These are phyloP conservation scores for Arthromyces matolae DNA, from an alignment of 768 basidiomycete genomes.

Conservation along the genomic window DNA sequence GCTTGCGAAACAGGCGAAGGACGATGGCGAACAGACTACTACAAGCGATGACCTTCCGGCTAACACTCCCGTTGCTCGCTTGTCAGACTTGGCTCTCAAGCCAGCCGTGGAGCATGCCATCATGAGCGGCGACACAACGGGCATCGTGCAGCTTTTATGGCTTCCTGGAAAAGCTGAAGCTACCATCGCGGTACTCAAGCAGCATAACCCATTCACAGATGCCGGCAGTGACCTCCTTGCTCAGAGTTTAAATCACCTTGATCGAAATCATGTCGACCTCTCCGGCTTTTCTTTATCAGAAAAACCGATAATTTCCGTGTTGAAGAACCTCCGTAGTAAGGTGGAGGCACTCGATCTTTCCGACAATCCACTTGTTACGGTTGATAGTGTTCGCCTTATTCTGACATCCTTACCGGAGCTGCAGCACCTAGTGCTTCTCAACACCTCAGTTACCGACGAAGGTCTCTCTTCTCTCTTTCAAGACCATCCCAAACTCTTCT, in stretches of 20 bases:
- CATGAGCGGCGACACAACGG: conserved; percentile 17
- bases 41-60: no score
- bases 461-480: conserved; percentile 21
- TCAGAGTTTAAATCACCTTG: conserved; percentile 14
- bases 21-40: neutral
- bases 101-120: conserved; percentile 25
- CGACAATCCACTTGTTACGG: conserved; percentile 21
- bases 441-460: conserved; percentile 20
- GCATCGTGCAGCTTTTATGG: conserved; percentile 26
- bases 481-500: conserved; percentile 24
- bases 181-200: conserved; percentile 18
- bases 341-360: conserved; percentile 25
- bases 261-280: conserved; percentile 21
- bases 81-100: conserved; percentile 24
- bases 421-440: conserved; percentile 22
- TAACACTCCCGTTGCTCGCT: conserved; percentile 16
- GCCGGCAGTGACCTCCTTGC: conserved; percentile 21
- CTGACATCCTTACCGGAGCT: conserved; percentile 20
- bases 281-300: conserved; percentile 20
- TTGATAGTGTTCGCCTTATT: conserved; percentile 19
- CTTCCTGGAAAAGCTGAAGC: conserved; percentile 24
- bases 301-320: conserved; percentile 15
- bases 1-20: neutral
- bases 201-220: conserved; percentile 23
- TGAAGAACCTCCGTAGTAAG: neutral